Conservation (phyloP, 495 filamentous ascomycete species). For the Aspergillus haitiensis region DNA sequence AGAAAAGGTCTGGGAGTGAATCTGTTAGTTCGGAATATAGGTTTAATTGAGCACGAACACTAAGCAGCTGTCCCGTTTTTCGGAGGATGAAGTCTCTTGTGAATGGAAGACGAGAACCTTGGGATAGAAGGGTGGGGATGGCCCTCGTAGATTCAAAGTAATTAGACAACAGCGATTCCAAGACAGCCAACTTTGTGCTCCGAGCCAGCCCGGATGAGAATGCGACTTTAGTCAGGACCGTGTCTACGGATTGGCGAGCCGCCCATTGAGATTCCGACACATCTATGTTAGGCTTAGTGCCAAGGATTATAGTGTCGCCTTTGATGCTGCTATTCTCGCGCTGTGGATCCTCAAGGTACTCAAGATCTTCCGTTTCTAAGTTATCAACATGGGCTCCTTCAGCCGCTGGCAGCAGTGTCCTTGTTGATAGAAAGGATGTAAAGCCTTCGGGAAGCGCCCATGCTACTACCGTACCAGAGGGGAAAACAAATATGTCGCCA, state of each 20-base stretch:
- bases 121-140: constrained; percentile 73
- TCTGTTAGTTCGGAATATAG: constrained; percentile 97
- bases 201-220: constrained; percentile 95
- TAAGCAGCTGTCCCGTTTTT: constrained; percentile 92
- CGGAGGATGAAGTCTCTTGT: constrained; percentile 78
- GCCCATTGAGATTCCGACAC: constrained; percentile 17
- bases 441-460: constrained; percentile 79
- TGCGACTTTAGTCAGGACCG: constrained; percentile 87
- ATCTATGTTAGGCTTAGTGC: constrained; percentile 57
- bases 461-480: constrained; percentile 89
- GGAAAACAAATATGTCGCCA: constrained; percentile 95
- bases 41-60: constrained; percentile 87
- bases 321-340: constrained; percentile 76
- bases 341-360: constrained; percentile 74
- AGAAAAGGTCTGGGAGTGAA: constrained; percentile 92
- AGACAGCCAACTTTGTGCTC: constrained; percentile 92
- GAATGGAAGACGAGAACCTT: constrained; percentile 64
- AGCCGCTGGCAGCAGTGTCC: constrained; percentile 71
- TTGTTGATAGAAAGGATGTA: constrained; percentile 69
- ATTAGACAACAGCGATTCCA: constrained; percentile 76
- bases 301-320: constrained; percentile 87
- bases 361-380: constrained; percentile 83
- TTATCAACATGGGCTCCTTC: constrained; percentile 67
- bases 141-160: constrained; percentile 82
- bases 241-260: constrained; percentile 58